phyloP scores from a whole-genome alignment of 2,329 filamentous ascomycete genomes.

The Pseudogymnoascus sp. region DNA sequence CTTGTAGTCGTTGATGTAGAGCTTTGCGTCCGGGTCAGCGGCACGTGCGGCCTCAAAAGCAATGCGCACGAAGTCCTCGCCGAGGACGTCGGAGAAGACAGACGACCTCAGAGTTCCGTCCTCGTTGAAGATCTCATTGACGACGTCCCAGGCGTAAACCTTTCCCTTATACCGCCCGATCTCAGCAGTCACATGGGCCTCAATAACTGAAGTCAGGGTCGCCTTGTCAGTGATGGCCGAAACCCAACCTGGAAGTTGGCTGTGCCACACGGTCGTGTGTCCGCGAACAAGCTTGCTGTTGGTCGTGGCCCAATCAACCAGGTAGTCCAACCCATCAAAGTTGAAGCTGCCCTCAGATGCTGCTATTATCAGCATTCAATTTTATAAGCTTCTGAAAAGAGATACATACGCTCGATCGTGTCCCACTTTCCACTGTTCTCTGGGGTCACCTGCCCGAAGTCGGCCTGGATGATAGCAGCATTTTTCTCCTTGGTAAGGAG shows the following conservation, averaged over 20 bases:
- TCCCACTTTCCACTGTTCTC: constrained; percentile 70
- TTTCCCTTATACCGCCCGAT: constrained; percentile 55
- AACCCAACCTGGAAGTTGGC: constrained; percentile 53
- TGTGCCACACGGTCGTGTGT: constrained; percentile 61
- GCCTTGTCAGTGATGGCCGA: constrained; percentile 42
- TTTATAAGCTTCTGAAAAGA: not conserved
- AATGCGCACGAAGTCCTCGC: constrained; percentile 61
- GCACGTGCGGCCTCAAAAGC: constrained; percentile 61
- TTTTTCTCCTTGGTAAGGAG: constrained; percentile 42
- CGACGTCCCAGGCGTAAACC: constrained; percentile 54
- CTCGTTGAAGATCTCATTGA: constrained; percentile 55
- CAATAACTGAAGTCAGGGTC: constrained; percentile 46
- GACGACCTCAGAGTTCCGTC: constrained; percentile 40
- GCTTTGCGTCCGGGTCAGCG: constrained; percentile 58
- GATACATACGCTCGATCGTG: constrained; percentile 35
- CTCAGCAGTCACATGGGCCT: constrained; percentile 51
- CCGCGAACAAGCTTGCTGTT: constrained; percentile 55
- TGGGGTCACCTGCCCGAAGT: constrained; percentile 58
- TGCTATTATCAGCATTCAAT: constrained; percentile 6
- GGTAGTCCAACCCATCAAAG: constrained; percentile 48
- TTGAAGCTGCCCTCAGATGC: constrained; percentile 43
- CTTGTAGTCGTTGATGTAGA: constrained; percentile 72
- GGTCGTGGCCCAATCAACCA: constrained; percentile 48
- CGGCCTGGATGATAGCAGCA: constrained; percentile 47
- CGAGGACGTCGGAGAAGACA: constrained; percentile 60